Percentiles rank a stretch among this genome's conserved stretches.
Conservation (phyloP, 257 asterid genomes). For the Leonotis leonurus region DNA sequence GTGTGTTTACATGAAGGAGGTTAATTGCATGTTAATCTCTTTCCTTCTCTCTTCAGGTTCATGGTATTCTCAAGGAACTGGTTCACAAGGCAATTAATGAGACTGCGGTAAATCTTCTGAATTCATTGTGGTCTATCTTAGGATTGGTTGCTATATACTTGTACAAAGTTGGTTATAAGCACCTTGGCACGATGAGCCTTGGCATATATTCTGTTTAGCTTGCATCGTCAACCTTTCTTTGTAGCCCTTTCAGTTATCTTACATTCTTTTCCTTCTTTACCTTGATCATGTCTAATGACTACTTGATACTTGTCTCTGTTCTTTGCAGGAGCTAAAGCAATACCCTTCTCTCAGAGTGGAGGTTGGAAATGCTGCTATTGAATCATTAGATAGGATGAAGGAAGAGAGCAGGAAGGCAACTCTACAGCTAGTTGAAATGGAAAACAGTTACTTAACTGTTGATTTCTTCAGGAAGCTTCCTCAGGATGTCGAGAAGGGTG, state of each 20-base stretch:
- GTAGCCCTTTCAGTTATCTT: not conserved
- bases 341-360: constrained; percentile 93
- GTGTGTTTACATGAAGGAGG: no score
- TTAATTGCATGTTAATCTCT: no score
- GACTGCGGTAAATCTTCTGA: constrained; percentile 48
- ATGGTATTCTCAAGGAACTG: constrained; percentile 77
- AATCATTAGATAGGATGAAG: constrained; percentile 87
- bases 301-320: constrained; percentile 3
- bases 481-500: constrained; percentile 99
- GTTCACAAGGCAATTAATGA: constrained; percentile 87
- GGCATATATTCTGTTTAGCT: not conserved
- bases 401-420: constrained; percentile 95
- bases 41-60: constrained; percentile 54
- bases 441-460: constrained; percentile 82
- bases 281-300: constrained; percentile 9
- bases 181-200: not conserved
- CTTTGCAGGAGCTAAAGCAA: constrained; percentile 83
- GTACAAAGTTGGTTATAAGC: not conserved
- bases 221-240: not conserved
- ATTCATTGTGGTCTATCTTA: not conserved
- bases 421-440: constrained; percentile 95
- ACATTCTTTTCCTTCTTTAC: no score
- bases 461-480: constrained; percentile 99
- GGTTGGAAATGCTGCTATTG: constrained; percentile 77
- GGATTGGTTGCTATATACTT: not conserved